Base-by-base conservation (phyloP, 179 eudicot species). In the Beta corolliflora region DNA sequence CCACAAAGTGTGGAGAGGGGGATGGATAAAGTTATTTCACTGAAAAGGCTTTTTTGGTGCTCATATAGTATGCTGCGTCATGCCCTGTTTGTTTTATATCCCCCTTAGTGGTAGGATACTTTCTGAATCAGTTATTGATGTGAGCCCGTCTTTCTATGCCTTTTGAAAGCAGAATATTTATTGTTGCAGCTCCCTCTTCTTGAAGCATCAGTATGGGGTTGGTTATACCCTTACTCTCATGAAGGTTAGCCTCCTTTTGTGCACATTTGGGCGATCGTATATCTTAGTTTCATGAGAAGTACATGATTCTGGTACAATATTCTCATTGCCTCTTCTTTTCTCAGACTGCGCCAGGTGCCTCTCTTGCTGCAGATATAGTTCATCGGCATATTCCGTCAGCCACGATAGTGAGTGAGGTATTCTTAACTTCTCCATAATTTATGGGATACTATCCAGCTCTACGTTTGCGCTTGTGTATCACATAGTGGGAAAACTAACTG, bases 191-290 rank as follows among this genome's bases (percentile, higher is more conserved):
- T 92, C 99, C 23, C 96, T 97, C 58, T 97, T 91, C 91, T 85
- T 97, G 85, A 97, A 97, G 94, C 99, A 91, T 84, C 94, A 89
- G 60, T 97, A 94, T 84, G 98, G 99, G 72, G 99, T 97, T 88
- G 99, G 99, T 76, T 97, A 97, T 83, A n/a, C n/a, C n/a, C 99
- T 97, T 83, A 93, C 99, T 53, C 80, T 97, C 81, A 97, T 89
- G 86, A 97, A 97, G 97, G 99, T 94, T 54, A 80, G 88, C 52
- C 82, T 77, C 55, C 50, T 59, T 63, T 53, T 78, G 46, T 79
- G 73, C 53, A 15, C 41, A n/a, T 52, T 16, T 61, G 71, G 58
- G n/a, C 71, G 77, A n/a, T 44, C 10, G 23, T 45, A 44, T 74
- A 48, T 63, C 61, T 10, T 71, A 48, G 48, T 75, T 82, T 78